Conservation (phyloP, 352 stramenopile species). For the Plasmopara viticola region DNA sequence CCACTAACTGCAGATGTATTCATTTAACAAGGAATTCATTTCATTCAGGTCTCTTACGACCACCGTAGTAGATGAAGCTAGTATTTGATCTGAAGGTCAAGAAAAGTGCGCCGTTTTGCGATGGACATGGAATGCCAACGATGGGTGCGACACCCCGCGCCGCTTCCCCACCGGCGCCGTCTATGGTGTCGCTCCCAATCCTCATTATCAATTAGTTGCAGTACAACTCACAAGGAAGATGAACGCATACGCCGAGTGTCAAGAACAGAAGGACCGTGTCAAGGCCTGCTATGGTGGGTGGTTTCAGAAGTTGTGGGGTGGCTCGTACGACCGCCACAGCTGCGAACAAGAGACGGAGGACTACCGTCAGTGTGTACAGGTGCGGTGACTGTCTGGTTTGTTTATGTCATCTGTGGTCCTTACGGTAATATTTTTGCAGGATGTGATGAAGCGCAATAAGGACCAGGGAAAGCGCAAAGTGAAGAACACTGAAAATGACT, state of each 20-base stretch:
- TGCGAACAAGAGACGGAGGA: constrained; percentile 71
- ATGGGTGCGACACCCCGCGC: constrained; percentile 16
- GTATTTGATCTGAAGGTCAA: constrained; percentile 11
- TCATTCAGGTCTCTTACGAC: neutral
- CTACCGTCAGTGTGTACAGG: constrained; percentile 67
- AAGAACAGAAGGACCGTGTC: constrained; percentile 70
- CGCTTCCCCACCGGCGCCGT: constrained; percentile 7
- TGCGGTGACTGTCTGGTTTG: constrained; percentile 1
- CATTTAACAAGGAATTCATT: constrained; percentile 1
- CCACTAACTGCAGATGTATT: constrained; percentile 6
- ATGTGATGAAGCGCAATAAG: constrained; percentile 36
- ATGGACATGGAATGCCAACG: neutral
- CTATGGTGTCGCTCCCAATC: neutral
- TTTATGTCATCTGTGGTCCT: neutral
- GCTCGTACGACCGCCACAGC: constrained; percentile 46
- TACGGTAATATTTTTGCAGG: constrained; percentile 13
- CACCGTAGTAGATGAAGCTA: neutral
- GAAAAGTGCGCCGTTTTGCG: constrained; percentile 3
- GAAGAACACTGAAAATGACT: constrained; percentile 17
- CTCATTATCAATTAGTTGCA: constrained; percentile 25
- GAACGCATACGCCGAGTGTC: constrained; percentile 53
- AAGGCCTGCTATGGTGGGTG: constrained; percentile 78
- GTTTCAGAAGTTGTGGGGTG: constrained; percentile 72
- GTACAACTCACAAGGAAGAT: constrained; percentile 17
- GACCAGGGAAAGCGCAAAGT: constrained; percentile 21